Evolutionary conservation across 148 eudicot genomes (phyloP), one percentile per base, ranked within the genome.

Genomic region (Simmondsia chinensis): DNA sequence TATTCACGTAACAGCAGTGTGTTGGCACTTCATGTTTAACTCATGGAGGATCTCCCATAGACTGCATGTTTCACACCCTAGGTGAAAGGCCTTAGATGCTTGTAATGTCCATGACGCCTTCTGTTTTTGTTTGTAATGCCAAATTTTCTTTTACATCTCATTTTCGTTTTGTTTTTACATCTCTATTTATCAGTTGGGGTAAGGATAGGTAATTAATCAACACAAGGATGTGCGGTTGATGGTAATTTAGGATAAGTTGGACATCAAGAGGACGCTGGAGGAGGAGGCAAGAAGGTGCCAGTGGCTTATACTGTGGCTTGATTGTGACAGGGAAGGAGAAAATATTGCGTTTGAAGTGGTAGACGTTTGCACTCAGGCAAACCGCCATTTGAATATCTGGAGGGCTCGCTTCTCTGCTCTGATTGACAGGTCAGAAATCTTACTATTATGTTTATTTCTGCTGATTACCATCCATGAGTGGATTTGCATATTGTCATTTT

Each of bases 281-380:
- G 77, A 82, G 50, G 99, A 91, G 68, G 68, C 79, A 26, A 68
- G 89, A 50, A 75, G 55, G 61, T 85, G 93, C 53, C 86, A 85
- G 56, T 91, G 95, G 99, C 95, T 91, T 30, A 65, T 91, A 53
- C 38, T 91, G 52, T 91, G 99, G 99, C 86, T 91, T 46, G 99
- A 91, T 56, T 85, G 95, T 42, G 99, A 91, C 34, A 72, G 86
- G 61, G 99, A 91, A 79, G 99, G 99, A 52, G 99, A 91, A 63
- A 91, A 91, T 68, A 91, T 91, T 16, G 95, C 99, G 24, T 91
- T 62, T 59, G 99, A 91, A 69, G 99, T 91, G 35, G 66, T 91
- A 20, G 71, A 82, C 29, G 94, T 91, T 36, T 91, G 99, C 53
- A 70, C 65, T 11, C 71, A 65, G 53, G 87, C 65, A 10, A 91